These are phyloP conservation scores for Rhizophora apiculata DNA, from an alignment of 345 rosid genomes.

Conservation along the genomic window DNA sequence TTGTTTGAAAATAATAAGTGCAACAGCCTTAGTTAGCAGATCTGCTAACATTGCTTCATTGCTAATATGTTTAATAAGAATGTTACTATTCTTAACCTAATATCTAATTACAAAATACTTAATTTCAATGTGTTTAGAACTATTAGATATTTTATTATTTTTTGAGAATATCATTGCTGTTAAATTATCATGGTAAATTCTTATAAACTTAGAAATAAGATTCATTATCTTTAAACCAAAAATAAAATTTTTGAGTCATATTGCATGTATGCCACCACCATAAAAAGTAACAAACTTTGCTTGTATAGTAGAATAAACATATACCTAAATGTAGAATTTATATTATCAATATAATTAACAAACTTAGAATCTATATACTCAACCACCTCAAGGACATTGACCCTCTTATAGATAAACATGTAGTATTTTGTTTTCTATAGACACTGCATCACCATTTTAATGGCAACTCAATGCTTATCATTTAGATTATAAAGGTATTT, in stretches of 20 bases:
- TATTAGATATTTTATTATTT: neutral
- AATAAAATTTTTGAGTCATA: neutral
- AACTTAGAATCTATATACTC: neutral
- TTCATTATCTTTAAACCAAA: neutral
- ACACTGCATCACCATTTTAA: neutral
- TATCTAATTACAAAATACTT: neutral
- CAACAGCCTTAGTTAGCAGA: neutral
- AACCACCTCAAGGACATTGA: neutral
- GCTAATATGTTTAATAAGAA: neutral
- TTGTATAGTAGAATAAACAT: neutral
- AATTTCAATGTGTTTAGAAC: neutral
- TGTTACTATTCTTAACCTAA: neutral
- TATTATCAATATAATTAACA: neutral
- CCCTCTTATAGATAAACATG: neutral
- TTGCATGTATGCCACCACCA: neutral
- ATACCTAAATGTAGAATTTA: neutral
- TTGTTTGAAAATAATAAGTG: neutral
- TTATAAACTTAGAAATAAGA: neutral
- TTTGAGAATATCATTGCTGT: neutral
- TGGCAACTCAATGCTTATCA: no score
- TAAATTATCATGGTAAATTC: neutral
- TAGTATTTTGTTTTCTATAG: neutral
- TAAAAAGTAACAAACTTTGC: neutral
- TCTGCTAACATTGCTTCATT: neutral
- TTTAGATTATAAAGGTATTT: no score